Conservation (phyloP, 805 yeast genomes). For the Saccharomycopsis selenospora region DNA sequence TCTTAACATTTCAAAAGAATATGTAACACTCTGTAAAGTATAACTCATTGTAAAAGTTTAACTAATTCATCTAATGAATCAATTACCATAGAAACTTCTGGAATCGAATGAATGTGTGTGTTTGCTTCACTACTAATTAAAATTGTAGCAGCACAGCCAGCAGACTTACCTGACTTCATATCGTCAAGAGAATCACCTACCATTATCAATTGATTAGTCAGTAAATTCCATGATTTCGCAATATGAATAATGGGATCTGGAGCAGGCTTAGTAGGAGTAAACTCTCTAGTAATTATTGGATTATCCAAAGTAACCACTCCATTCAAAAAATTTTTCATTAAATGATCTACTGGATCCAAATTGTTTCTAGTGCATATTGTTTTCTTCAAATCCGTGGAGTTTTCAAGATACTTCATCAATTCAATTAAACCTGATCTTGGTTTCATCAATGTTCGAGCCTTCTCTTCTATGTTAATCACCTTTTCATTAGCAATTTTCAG, state of each 20-base stretch:
- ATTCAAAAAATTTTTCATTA: slow-evolving; percentile 37
- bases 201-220: slow-evolving; percentile 48
- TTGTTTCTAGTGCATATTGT: slow-evolving; percentile 61
- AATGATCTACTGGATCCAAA: slow-evolving; percentile 45
- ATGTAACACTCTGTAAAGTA: too few species aligned
- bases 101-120: slow-evolving; percentile 23
- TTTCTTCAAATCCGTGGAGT: slow-evolving; percentile 31
- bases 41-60: too few species aligned
- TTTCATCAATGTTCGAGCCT: slow-evolving; percentile 54
- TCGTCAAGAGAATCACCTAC: slow-evolving; percentile 72
- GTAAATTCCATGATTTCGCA: slow-evolving; percentile 39
- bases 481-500: slow-evolving; percentile 39
- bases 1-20: too few species aligned
- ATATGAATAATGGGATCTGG: slow-evolving; percentile 58
- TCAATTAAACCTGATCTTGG: slow-evolving; percentile 41
- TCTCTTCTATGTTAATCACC: slow-evolving; percentile 47
- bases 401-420: slow-evolving; percentile 31
- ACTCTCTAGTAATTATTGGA: slow-evolving; percentile 55
- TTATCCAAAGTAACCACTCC: slow-evolving; percentile 33
- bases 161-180: slow-evolving; percentile 54
- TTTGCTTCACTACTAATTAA: slow-evolving; percentile 48
- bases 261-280: slow-evolving; percentile 61
- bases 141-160: slow-evolving; percentile 50
- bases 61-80: slow-evolving; percentile 8
- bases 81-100: slow-evolving; percentile 2